phyloP scores from a whole-genome alignment of 208 protist genomes.

The Acanthamoeba healyi region DNA sequence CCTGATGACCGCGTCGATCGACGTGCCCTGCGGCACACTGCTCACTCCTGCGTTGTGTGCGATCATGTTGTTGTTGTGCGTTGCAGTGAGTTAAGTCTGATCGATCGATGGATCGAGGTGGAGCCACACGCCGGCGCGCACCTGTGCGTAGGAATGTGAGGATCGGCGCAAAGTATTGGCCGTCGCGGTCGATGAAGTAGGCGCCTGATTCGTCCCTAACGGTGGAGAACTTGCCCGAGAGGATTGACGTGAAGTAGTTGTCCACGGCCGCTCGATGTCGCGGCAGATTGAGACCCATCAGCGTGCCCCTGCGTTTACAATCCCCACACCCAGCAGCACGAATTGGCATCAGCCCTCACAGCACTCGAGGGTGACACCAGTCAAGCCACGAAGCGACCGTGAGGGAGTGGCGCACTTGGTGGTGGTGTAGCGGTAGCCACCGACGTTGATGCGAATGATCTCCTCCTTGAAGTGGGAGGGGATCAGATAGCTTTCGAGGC shows the following conservation, averaged over 20 bases:
- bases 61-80: neutral
- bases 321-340: no score
- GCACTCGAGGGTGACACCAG: no score
- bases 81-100: neutral
- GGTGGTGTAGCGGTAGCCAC: slow-evolving; percentile 62
- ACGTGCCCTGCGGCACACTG: slow-evolving; percentile 53
- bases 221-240: slow-evolving; percentile 15
- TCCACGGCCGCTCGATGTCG: neutral
- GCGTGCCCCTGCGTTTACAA: slow-evolving; percentile 26
- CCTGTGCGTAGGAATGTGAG: slow-evolving; percentile 75
- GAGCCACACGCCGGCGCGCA: neutral
- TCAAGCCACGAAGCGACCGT: no score
- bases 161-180: slow-evolving; percentile 76
- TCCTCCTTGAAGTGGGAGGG: slow-evolving; percentile 59
- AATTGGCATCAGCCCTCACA: no score
- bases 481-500: neutral
- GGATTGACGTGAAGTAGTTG: slow-evolving; percentile 25
- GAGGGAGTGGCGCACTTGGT: neutral
- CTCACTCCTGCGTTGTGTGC: neutral
- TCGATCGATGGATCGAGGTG: neutral
- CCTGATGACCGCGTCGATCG: slow-evolving; percentile 43
- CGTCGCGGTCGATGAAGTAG: slow-evolving; percentile 76
- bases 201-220: slow-evolving; percentile 70
- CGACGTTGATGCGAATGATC: slow-evolving; percentile 57
- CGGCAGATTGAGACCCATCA: slow-evolving; percentile 15